phyloP scores from a whole-genome alignment of 164 flowering plant genomes.

The Magnolia kwangsiensis region DNA sequence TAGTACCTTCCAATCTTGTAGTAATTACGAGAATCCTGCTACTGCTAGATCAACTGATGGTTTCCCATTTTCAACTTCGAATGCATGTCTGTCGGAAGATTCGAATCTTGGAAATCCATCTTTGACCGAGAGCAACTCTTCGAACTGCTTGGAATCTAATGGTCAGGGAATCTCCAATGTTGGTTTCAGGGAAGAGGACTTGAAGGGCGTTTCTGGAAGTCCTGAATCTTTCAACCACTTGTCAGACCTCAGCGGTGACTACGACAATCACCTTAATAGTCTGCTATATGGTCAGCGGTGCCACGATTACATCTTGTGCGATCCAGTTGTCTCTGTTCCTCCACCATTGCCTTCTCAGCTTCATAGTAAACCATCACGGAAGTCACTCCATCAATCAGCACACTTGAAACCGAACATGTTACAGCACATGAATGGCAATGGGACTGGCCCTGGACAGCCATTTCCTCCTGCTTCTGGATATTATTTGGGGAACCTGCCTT shows the following conservation, averaged over 20 bases:
- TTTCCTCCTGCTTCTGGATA: constrained; percentile 26
- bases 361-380: constrained; percentile 24
- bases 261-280: constrained; percentile 39
- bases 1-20: neutral
- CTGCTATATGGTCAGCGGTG: constrained; percentile 34
- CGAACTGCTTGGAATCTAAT: neutral
- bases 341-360: constrained; percentile 5
- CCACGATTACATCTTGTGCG: constrained; percentile 27
- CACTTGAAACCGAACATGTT: constrained; percentile 29
- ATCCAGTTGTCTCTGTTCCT: constrained; percentile 14
- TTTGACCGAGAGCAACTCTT: neutral
- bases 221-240: constrained; percentile 25
- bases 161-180: neutral
- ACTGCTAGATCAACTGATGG: constrained; percentile 11
- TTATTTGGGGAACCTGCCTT: constrained; percentile 24
- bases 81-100: constrained; percentile 14
- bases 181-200: constrained; percentile 16
- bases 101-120: neutral
- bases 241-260: constrained; percentile 56
- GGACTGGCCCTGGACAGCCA: constrained; percentile 33
- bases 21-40: constrained; percentile 6
- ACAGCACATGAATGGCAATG: constrained; percentile 35
- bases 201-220: constrained; percentile 12
- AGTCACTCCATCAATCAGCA: constrained; percentile 25
- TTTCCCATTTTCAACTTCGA: constrained; percentile 3